These are phyloP conservation scores for Pseudohyphozyma bogoriensis DNA, from an alignment of 768 basidiomycete species.

Conservation along the genomic window DNA sequence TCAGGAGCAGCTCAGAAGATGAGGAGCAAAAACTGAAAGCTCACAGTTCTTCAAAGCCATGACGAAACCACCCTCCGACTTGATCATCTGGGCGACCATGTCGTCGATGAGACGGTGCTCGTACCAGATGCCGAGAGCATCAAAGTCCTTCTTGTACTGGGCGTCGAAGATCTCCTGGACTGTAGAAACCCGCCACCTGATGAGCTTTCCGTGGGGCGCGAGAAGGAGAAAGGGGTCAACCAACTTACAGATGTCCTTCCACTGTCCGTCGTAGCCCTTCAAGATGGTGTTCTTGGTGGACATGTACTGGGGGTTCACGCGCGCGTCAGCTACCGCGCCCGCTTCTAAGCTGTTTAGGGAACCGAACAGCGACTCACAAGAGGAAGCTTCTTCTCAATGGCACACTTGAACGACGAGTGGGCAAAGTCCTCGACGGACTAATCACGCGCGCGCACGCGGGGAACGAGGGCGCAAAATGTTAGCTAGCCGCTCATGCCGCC, in stretches of 20 bases:
- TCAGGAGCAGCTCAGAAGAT: not conserved
- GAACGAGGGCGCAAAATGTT: not conserved
- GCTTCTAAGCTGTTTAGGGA: no score
- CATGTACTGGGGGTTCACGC: conserved; percentile 56
- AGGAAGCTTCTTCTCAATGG: conserved; percentile 46
- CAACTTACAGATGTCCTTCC: conserved; percentile 71
- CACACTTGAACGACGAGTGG: conserved; percentile 98
- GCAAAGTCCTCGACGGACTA: conserved; percentile 90
- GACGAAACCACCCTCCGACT: conserved; percentile 84
- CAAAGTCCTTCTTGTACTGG: conserved; percentile 40
- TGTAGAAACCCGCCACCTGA: no score
- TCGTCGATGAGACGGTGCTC: conserved; percentile 96
- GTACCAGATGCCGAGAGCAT: conserved; percentile 41
- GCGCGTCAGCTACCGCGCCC: not conserved
- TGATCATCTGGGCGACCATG: conserved; percentile 97
- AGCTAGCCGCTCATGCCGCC: no score
- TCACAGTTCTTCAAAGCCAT: conserved; percentile 61
- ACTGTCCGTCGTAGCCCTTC: conserved; percentile 95
- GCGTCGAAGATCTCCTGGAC: conserved; percentile 86
- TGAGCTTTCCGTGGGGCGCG: not conserved
- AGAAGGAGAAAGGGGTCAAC: no score
- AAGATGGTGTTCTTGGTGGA: conserved; percentile 96
- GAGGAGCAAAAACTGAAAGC: conserved; percentile 31
- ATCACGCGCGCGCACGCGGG: no score
- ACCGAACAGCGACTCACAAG: conserved; percentile 29